phyloP scores from a whole-genome alignment of 179 eudicot species.

The Beta macrorhiza region DNA sequence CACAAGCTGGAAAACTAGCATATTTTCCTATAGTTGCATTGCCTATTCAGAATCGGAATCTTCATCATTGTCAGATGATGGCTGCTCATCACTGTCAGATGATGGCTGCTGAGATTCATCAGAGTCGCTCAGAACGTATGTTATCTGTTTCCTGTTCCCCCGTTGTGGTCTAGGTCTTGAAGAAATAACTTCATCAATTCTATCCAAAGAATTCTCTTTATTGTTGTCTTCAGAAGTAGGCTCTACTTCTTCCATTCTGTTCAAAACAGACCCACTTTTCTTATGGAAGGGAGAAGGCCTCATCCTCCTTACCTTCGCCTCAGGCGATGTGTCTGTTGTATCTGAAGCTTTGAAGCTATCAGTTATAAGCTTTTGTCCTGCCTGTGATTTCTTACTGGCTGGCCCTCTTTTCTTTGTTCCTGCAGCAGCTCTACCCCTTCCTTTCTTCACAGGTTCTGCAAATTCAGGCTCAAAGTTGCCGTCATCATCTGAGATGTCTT shows the following conservation, averaged over 20 bases:
- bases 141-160: slow-evolving; percentile 37
- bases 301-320: slow-evolving; percentile 88
- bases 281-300: slow-evolving; percentile 84
- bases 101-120: slow-evolving; percentile 39
- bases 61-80: slow-evolving; percentile 20
- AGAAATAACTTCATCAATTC: slow-evolving; percentile 40
- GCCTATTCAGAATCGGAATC: slow-evolving; percentile 40
- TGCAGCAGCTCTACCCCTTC: slow-evolving; percentile 44
- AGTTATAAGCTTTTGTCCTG: slow-evolving; percentile 55
- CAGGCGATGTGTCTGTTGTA: slow-evolving; percentile 57
- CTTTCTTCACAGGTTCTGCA: slow-evolving; percentile 42
- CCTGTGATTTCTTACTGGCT: slow-evolving; percentile 36
- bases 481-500: slow-evolving; percentile 55
- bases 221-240: background rate
- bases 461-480: slow-evolving; percentile 28
- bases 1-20: background rate
- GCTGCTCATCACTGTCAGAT: slow-evolving; percentile 1
- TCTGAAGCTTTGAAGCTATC: slow-evolving; percentile 56
- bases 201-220: slow-evolving; percentile 31
- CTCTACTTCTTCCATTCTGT: slow-evolving; percentile 19
- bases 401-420: slow-evolving; percentile 72
- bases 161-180: slow-evolving; percentile 60
- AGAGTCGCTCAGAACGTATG: slow-evolving; percentile 62
- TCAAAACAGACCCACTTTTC: slow-evolving; percentile 68
- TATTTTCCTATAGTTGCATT: background rate